Evolutionary conservation across 2,329 filamentous ascomycete species (phyloP), one percentile per base, ranked within the genome.

Genomic region (Trichophyton schoenleinii): DNA sequence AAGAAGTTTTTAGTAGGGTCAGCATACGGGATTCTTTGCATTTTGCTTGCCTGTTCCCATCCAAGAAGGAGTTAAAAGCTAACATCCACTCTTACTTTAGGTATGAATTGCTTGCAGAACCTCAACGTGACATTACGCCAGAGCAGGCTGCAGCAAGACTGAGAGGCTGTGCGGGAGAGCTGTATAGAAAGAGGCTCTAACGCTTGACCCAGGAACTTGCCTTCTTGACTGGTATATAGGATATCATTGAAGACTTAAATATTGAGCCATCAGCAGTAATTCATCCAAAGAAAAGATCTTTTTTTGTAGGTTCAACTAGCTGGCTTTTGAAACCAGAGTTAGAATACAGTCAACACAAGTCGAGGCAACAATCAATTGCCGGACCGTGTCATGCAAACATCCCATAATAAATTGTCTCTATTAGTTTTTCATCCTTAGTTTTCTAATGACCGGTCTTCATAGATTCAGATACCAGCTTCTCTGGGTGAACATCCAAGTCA

Each of bases 91-190:
- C 36, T 38, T 57, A 15, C 62, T 67, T 55, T 64, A 79, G 77
- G 0, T 97, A 95, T 72, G 94, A 99, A 76, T 81, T 99, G 76
- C 84, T 99, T 83, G 94, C 89, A 1, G 94, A 99, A 77, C 92
- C 94, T n/a, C 94, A 99, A 75, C 83, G 94, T 63, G 94, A 99
- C 72, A 97, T 99, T 69, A 99, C 94, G 0, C 92, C 94, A 0
- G 94, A 99, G 75, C 94, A 97, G 76, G 94, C 94, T 1, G 88
- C 94, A 13, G 85, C 84, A 28, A 84, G 85, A 58, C 77, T 99
- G 63, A 83, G 88, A 66, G 80, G 81, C 62, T 91, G 90, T 65
- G 88, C 85, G 2, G 91, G 91, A 15, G 84, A 89, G 71, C 76
- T 99, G 64, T 97, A 99, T 71, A 83, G 94, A 66, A 90, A 87